Base-by-base conservation (phyloP, 352 stramenopile species). In the Pythium volutum region DNA sequence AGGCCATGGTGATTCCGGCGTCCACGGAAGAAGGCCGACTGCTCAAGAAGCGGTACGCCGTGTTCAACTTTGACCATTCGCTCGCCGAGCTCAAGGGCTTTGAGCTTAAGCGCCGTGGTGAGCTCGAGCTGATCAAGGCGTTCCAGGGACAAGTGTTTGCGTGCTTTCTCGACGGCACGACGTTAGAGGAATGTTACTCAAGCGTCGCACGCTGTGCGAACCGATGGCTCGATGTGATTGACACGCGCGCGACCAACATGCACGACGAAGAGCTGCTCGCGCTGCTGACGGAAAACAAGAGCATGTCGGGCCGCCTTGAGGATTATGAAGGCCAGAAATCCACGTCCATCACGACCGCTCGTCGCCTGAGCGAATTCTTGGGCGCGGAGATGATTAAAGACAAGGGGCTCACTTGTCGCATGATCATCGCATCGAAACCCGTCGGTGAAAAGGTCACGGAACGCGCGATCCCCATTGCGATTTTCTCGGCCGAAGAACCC, bases 121-220 rank as follows among this genome's bases (percentile, higher is more conserved):
- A 99, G 66, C 74, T 99, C 11, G 95, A 99, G 70, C 74, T 99
- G 22, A 99, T 99, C 75, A 99, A 99, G 70, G 97, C 94, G 4
- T 99, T 99, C 75, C 97, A 99, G 73, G 90, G 75, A 3, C 93
- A 99, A 79, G 93, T 99, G 11, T 99, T 99, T 76, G 89, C 96
- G 39, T 92, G 93, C 38, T 99, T 99, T 62, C 73, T 99, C 14
- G 84, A 98, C 55, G 97, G 97, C 33, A 71, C 79, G 14, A 96
- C 77, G 1, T 73, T 99, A 31, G 72, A 94, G 53, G 86, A 98
- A 57, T 99, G 97, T 64, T 99, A 99, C 67, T 89, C 77, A 8
- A 96, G 89, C 39, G 97, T 99, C 46, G 97, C 95, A 0, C 88
- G 95, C 12, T 95, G 98, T 59, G 97, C 97, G 3, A 99, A 99